Evolutionary conservation across 371 early-diverging fungal species (phyloP), one percentile per base, ranked within the genome.

Genomic region (Mucor saturninus): DNA sequence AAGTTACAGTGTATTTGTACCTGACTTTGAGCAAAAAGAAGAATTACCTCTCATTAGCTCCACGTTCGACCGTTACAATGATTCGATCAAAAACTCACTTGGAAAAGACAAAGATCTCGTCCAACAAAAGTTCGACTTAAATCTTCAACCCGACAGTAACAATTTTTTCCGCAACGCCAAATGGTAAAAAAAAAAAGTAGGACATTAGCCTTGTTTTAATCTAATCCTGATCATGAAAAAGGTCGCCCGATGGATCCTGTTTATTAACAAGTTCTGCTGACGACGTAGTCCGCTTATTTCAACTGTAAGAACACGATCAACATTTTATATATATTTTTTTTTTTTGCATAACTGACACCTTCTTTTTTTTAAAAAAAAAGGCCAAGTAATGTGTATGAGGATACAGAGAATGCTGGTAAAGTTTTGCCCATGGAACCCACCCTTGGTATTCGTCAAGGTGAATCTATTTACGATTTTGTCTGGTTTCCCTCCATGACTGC

Each of bases 401-500:
- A 63, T n/a, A 42, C 64, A 15, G 58, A 63, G 62, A 37, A 59
- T 13, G 40, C 39, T 4, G 50, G 42, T 31, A 37, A 15, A 8
- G 43, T 55, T 10, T 8, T 65, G 10, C 31, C 65, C 3, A 67
- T 81, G 64, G 50, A 32, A 6, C 69, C 84, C n/a, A 67, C 55
- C 14, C 45, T 88, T 29, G 65, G 71, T 6, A 76, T 86, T 38
- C 61, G 71, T 42, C 83, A 81, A 67, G 87, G 82, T 4, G 91
- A 91, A 64, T 65, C 81, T 0, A 63, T 89, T 0, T 86, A 87
- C 62, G 91, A 89, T 52, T 81, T 78, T 66, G 77, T 75, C 14
- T 91, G 89, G 89, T 89, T 85, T 64, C 91, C 91, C 14, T 71
- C 66, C 4, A 91, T 91, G 91, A 80, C 65, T 26, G 74, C 74